Percentiles rank a stretch among this genome's conserved stretches.
phyloP scores from a whole-genome alignment of 768 basidiomycete species.

The Kwoniella dendrophila region DNA sequence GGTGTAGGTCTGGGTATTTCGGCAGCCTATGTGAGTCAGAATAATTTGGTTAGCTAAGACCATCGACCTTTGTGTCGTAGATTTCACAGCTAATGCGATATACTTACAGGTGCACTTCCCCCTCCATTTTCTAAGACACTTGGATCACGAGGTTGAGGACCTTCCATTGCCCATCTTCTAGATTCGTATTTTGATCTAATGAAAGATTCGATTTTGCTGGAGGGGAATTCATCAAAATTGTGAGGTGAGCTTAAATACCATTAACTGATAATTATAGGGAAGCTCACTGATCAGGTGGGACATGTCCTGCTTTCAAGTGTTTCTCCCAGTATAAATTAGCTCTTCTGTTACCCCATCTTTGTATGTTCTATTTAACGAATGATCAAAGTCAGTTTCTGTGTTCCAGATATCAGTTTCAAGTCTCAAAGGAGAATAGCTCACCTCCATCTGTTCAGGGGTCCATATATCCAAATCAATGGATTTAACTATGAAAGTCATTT shows the following conservation, averaged over 20 bases:
- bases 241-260: not conserved
- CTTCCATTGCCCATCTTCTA: slow-evolving; percentile 89
- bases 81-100: not conserved
- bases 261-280: too few species aligned
- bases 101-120: slow-evolving; percentile 6
- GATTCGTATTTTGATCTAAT: slow-evolving; percentile 96
- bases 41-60: not conserved
- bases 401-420: not conserved
- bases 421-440: slow-evolving; percentile 54
- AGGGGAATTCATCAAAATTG: not conserved
- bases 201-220: slow-evolving; percentile 97
- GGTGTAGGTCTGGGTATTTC: slow-evolving; percentile 33
- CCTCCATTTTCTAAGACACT: slow-evolving; percentile 66
- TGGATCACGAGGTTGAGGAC: slow-evolving; percentile 79
- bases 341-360: slow-evolving; percentile 90
- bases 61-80: too few species aligned
- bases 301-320: slow-evolving; percentile 85
- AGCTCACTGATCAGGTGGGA: slow-evolving; percentile 89
- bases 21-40: too few species aligned
- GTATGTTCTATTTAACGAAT: slow-evolving; percentile 59
- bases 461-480: slow-evolving; percentile 96
- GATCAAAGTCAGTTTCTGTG: not conserved
- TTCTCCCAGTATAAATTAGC: slow-evolving; percentile 98
- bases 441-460: slow-evolving; percentile 97
- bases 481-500: slow-evolving; percentile 63